Conservation (phyloP, 768 basidiomycete species). For the Leccinum disarticulatum region DNA sequence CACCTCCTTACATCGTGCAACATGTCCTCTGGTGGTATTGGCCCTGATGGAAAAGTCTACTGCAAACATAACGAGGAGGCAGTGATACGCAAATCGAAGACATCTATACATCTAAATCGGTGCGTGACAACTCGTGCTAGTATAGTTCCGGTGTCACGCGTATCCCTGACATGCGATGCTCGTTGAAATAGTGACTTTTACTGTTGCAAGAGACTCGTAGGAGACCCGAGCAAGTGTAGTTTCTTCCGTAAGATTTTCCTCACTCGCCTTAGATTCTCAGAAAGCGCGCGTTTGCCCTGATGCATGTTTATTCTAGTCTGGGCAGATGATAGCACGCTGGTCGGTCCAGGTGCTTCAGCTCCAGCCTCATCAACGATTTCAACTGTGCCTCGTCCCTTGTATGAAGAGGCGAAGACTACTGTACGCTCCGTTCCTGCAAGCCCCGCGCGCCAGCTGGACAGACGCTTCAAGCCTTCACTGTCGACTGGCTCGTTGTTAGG, state of each 20-base stretch:
- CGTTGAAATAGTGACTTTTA: slow-evolving; percentile 37
- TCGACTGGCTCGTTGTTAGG: not conserved
- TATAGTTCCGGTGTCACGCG: not conserved
- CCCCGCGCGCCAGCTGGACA: not conserved
- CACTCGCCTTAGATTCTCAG: not conserved
- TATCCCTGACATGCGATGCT: slow-evolving; percentile 8
- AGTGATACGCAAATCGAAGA: slow-evolving; percentile 34
- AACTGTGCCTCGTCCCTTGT: not conserved
- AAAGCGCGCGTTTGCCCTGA: not conserved
- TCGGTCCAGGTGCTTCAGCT: not conserved
- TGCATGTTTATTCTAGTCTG: slow-evolving; percentile 26
- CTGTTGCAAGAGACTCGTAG: slow-evolving; percentile 32
- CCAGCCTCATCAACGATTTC: not conserved
- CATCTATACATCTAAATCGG: slow-evolving; percentile 37
- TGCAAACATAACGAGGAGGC: slow-evolving; percentile 40
- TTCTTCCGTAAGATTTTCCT: slow-evolving; percentile 40
- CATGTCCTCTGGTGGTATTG: slow-evolving; percentile 23
- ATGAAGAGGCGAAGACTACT: not conserved
- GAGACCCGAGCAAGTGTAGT: slow-evolving; percentile 17
- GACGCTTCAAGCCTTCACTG: not conserved
- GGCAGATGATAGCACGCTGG: slow-evolving; percentile 26
- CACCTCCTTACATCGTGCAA: not conserved
- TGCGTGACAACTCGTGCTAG: slow-evolving; percentile 17
- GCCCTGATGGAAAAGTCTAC: slow-evolving; percentile 34
- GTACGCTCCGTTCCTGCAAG: slow-evolving; percentile 1